Base-by-base conservation (phyloP, 2,329 filamentous ascomycete genomes). In the Aspergillus texensis region DNA sequence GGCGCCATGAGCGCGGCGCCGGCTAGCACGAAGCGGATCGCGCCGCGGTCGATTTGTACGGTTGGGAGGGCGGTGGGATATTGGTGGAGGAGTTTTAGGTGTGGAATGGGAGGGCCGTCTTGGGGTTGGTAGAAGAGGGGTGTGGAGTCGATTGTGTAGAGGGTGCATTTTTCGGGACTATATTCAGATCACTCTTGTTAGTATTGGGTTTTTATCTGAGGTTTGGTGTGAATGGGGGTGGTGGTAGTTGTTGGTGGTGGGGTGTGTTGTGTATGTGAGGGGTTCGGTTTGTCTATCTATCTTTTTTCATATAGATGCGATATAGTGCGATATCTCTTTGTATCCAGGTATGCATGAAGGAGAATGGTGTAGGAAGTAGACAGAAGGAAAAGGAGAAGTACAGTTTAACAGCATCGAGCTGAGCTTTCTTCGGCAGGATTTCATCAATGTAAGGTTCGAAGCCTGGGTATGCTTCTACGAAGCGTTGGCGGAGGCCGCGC, bases 1-100 rank as follows among this genome's bases (percentile, higher is more conserved):
- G 95, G 95, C 1, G 93, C 94, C 95, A 99, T 99, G 67, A 99
- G 89, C 16, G 94, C 93, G 0, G 95, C 95, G 52, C 95, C 95
- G 1, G 89, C 92, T 1, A 99, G 87, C 30, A 99, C 94, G 81
- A 99, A 99, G 65, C 95, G 92, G 74, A 99, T 98, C 6, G 95
- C 95, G 66, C 95, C 95, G 57, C 95, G 88, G 79, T 99, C 95
- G 78, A 98, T 96, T 63, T 94, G 90, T 62, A 99, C 85, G 58
- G 88, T 90, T 21, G 91, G 89, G 77, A 99, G 94, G 63, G 88
- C 91, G 70, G 88, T 83, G 11, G 95, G 95, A 82, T 94, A 98
- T 71, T 90, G 87, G 84, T 99, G 95, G 43, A 99, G 88, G 72
- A 98, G 88, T 55, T 87, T 87, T 14, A 99, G 89, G 79, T 98